Percentiles rank a stretch among this genome's conserved stretches.
phyloP scores from a whole-genome alignment of 441 rosid species.

The Codiaeum variegatum region DNA sequence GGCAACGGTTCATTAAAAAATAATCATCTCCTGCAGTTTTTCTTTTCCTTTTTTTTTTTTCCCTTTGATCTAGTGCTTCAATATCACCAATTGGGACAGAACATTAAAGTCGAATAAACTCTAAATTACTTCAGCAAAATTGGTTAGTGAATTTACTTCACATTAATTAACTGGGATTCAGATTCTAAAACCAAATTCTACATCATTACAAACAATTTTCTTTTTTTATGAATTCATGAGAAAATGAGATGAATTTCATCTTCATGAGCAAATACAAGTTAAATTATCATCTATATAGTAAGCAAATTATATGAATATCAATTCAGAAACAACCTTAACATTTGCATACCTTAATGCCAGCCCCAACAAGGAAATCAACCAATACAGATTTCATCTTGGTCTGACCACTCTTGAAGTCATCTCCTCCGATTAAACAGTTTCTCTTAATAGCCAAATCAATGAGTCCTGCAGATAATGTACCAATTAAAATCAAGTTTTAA shows the following conservation, averaged over 20 bases:
- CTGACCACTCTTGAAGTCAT: conserved; percentile 98
- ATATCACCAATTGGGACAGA: too few species aligned
- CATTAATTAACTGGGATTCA: too few species aligned
- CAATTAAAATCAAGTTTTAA: not conserved
- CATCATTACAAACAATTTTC: not conserved
- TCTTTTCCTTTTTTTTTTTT: too few species aligned
- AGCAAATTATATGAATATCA: not conserved
- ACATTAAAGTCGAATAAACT: too few species aligned
- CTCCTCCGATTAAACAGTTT: conserved; percentile 89
- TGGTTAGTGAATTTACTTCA: too few species aligned
- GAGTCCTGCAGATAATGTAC: conserved; percentile 43
- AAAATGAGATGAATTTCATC: not conserved
- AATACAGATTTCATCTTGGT: conserved; percentile 95
- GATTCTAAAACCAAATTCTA: not conserved
- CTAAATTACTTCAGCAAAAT: too few species aligned
- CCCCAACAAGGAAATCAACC: conserved; percentile 96
- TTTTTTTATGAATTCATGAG: not conserved
- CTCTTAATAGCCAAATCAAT: conserved; percentile 81
- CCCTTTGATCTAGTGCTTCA: too few species aligned
- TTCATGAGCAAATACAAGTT: not conserved
- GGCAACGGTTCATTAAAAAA: too few species aligned
- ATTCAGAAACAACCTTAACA: not conserved
- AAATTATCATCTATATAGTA: not conserved
- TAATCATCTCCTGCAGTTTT: too few species aligned
- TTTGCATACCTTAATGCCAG: conserved; percentile 80